A percentile compares a stretch with the other conserved stretches of the same genome.
phyloP scores from a whole-genome alignment of 495 filamentous ascomycete species.

The Copromyces sp. region DNA sequence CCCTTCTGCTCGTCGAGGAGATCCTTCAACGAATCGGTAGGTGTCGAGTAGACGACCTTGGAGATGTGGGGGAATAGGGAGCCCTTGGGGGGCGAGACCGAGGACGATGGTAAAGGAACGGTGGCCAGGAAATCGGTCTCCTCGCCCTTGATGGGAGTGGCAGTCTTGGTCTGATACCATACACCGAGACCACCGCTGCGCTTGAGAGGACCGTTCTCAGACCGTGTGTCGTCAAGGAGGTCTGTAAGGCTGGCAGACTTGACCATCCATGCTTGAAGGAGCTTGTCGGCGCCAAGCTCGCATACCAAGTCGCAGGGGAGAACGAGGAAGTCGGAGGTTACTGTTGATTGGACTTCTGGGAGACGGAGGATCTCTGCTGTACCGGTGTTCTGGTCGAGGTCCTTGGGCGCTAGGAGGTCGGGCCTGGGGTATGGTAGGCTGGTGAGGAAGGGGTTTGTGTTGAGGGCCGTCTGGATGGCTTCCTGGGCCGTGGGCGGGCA shows the following conservation, averaged over 20 bases:
- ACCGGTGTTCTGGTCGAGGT: slow-evolving; percentile 64
- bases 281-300: slow-evolving; percentile 69
- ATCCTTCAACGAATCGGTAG: slow-evolving; percentile 79
- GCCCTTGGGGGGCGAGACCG: slow-evolving; percentile 45
- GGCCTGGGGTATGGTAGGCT: slow-evolving; percentile 65
- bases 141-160: slow-evolving; percentile 69
- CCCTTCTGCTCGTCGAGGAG: slow-evolving; percentile 59
- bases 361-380: slow-evolving; percentile 85
- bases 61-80: slow-evolving; percentile 56
- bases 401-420: slow-evolving; percentile 62
- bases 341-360: slow-evolving; percentile 55
- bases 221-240: slow-evolving; percentile 21
- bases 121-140: slow-evolving; percentile 84
- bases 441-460: slow-evolving; percentile 80
- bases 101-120: slow-evolving; percentile 46
- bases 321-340: slow-evolving; percentile 80
- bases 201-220: slow-evolving; percentile 25
- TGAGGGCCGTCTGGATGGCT: slow-evolving; percentile 66
- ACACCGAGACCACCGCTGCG: slow-evolving; percentile 68
- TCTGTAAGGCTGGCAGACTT: slow-evolving; percentile 56
- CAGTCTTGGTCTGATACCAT: slow-evolving; percentile 79
- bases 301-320: slow-evolving; percentile 91
- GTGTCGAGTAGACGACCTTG: slow-evolving; percentile 59
- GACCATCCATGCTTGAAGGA: slow-evolving; percentile 89
- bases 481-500: slow-evolving; percentile 64